phyloP scores from a whole-genome alignment of 2,329 filamentous ascomycete genomes.

The Fulvia fulva region DNA sequence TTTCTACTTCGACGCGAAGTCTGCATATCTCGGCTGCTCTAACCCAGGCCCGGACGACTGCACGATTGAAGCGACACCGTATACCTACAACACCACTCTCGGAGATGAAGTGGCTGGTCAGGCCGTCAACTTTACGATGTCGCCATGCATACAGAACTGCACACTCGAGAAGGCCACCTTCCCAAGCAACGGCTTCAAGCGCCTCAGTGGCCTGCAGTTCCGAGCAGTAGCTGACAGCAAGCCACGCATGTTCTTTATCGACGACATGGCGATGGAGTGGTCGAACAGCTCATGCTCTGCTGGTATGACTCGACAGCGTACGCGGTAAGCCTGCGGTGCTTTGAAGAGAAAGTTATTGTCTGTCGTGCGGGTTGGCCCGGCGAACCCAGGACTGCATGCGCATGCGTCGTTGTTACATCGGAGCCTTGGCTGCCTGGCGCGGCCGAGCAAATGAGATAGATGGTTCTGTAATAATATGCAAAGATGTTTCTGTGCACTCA shows the following conservation, averaged over 20 bases:
- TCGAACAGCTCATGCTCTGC: conserved; percentile 49
- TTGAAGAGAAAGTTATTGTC: not conserved
- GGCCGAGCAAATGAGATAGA: not conserved
- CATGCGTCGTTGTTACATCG: not conserved
- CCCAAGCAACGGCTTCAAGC: conserved; percentile 36
- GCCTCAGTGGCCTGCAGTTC: conserved; percentile 47
- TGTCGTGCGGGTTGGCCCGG: too few relatives aligned
- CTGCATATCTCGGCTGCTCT: conserved; percentile 47
- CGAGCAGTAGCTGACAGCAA: conserved; percentile 40
- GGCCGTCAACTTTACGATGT: conserved; percentile 39
- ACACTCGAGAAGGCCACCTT: conserved; percentile 43
- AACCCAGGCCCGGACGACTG: conserved; percentile 39
- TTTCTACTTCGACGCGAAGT: conserved; percentile 51
- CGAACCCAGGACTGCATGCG: too few relatives aligned
- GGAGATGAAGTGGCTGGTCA: conserved; percentile 36
- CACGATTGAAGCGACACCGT: conserved; percentile 45
- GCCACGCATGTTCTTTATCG: conserved; percentile 45
- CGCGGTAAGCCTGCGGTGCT: not conserved
- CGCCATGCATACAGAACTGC: conserved; percentile 44
- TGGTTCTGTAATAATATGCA: not conserved
- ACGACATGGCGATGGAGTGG: conserved; percentile 48
- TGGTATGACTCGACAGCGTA: conserved; percentile 57
- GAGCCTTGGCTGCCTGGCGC: not conserved
- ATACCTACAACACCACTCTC: conserved; percentile 36
- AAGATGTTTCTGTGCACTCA: not conserved